phyloP scores from a whole-genome alignment of 2,329 filamentous ascomycete species.

The Fusarium graminum region DNA sequence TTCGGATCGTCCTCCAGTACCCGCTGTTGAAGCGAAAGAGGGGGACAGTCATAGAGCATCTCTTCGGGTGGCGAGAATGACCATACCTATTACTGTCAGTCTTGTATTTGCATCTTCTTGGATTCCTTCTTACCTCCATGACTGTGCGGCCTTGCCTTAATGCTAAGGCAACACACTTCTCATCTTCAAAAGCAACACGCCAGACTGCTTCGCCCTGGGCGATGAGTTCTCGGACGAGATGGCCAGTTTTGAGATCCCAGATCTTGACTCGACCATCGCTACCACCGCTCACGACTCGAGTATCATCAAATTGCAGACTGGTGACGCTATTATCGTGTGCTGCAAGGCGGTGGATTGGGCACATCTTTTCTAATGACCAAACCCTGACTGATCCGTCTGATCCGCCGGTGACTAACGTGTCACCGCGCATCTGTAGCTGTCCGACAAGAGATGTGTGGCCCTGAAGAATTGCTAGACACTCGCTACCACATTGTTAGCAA shows the following conservation, averaged over 20 bases:
- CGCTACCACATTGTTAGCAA: constrained; percentile 61
- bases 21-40: constrained; percentile 63
- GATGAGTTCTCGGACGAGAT: constrained; percentile 90
- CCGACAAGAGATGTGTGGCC: constrained; percentile 97
- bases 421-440: constrained; percentile 93
- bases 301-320: constrained; percentile 96
- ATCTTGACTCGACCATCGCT: constrained; percentile 98
- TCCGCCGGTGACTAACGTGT: constrained; percentile 94
- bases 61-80: constrained; percentile 91
- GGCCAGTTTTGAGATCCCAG: constrained; percentile 94
- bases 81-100: constrained; percentile 77
- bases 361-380: constrained; percentile 92
- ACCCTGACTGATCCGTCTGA: constrained; percentile 96
- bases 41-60: constrained; percentile 65
- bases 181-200: constrained; percentile 97
- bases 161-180: constrained; percentile 97
- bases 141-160: constrained; percentile 86
- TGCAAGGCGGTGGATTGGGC: constrained; percentile 91
- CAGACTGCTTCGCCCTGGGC: constrained; percentile 94
- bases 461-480: constrained; percentile 91
- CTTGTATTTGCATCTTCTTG: not conserved
- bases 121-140: constrained; percentile 86
- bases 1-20: constrained; percentile 60
- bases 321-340: constrained; percentile 99
- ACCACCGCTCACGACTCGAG: constrained; percentile 92